These are phyloP conservation scores for Suhomyces prunicola DNA, from an alignment of 805 yeast genomes.

Conservation along the genomic window DNA sequence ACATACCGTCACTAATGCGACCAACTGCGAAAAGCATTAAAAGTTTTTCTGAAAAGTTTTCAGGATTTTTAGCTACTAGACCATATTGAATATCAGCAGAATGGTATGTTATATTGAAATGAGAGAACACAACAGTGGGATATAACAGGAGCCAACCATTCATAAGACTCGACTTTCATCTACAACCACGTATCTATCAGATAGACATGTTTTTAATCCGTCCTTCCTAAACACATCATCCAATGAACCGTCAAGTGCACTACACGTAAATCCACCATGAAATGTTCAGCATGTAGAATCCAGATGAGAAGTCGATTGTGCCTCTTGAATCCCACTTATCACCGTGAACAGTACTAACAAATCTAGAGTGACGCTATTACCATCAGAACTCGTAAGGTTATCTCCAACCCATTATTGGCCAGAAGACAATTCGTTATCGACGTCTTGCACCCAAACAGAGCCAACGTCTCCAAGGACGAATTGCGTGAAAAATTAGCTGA, in stretches of 20 bases:
- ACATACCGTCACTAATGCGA: neutral
- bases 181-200: neutral
- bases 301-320: neutral
- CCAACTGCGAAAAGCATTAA: slow-evolving; percentile 1
- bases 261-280: neutral
- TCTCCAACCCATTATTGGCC: slow-evolving; percentile 97
- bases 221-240: neutral
- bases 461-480: slow-evolving; percentile 99
- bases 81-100: slow-evolving; percentile 12
- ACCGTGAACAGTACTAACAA: slow-evolving; percentile 17
- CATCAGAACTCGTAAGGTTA: slow-evolving; percentile 99
- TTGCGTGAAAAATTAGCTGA: slow-evolving; percentile 91
- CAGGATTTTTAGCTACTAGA: slow-evolving; percentile 4
- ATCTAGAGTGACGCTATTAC: slow-evolving; percentile 97
- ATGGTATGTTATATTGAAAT: slow-evolving; percentile 14
- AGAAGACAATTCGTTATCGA: slow-evolving; percentile 99
- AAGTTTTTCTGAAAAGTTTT: slow-evolving; percentile 8
- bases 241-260: neutral
- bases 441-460: slow-evolving; percentile 98
- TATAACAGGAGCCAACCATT: neutral
- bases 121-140: neutral
- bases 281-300: neutral
- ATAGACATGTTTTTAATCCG: neutral
- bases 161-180: neutral
- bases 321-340: neutral